Base-by-base conservation (phyloP, 371 early-diverging fungal genomes). In the Actinomortierella ambigua region DNA sequence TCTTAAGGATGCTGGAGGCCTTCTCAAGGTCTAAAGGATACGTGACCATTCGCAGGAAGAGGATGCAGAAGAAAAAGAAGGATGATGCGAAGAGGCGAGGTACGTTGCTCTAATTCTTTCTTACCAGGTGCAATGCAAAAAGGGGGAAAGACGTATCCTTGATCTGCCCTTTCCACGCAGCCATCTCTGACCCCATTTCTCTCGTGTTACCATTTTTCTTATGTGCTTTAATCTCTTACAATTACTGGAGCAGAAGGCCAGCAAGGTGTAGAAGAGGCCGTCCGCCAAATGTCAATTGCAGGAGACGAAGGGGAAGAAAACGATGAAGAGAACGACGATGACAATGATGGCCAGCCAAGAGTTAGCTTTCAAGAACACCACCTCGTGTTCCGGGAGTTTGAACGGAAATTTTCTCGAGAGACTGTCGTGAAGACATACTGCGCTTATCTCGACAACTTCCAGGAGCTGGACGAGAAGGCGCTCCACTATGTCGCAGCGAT, bases 1-100 rank as follows among this genome's bases (percentile, higher is more conserved):
- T 90, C 50, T 68, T 92, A 6, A 87, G 82, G 53, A 77, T 85
- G 52, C 62, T 92, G 44, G 88, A 91, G 50, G 63, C 55, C 7
- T 90, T 79, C 69, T 80, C 85, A 4, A 82, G 81, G 53, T 77
- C 76, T 3, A 85, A 88, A 57, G 77, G 78, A 22, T 63, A 77
- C 29, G 71, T 88, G 77, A 79, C 82, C 56, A 77, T 82, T 5
- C 64, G 79, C 17, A 83, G 83, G 44, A 82, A 71, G 63, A 68
- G 53, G 27, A 69, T 56, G 13, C 22, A 42, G 6, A 29, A 42
- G 55, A 64, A 63, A 62, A 53, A 58, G 2, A 58, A 50, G 28
- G 20, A 11, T 7, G 23, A 24, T 27, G 43, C 42, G 61, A 61
- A 48, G 50, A 7, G 13, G 44, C 49, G 34, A 34, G 55, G 58